Evolutionary conservation across 768 basidiomycete species (phyloP), one percentile per base, ranked within the genome.

Genomic region (Boletus pseudopeckii): DNA sequence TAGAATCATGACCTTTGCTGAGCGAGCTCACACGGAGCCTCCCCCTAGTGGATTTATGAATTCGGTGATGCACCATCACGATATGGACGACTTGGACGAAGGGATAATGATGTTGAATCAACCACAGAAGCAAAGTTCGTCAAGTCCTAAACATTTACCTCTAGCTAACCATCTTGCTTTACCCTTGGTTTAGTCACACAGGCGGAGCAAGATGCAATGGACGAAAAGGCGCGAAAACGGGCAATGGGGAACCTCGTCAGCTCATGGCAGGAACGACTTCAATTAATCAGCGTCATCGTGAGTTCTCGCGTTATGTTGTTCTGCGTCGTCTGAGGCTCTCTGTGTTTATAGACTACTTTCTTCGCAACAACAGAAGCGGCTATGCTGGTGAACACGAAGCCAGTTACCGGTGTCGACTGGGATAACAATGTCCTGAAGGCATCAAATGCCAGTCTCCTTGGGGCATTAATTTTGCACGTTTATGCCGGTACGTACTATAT

Each of bases 221-320:
- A 84, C 52, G 78, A 77, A 8, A 65, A 74, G 52, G 74, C 73
- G 13, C 69, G 73, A 37, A 71, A 69, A 57, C 72, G 75, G 46
- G 80, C 77, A 3, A 71, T 78, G 71, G 75, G 67, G 45, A 77
- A 80, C 39, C 72, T 84, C 3, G 73, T 81, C n/a, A 75, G 77
- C 58, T 80, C 80, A 4, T 85, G 83, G 83, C 78, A 80, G 73
- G 83, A 84, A 54, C 72, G 82, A 39, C 72, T 84, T 40, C 81
- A 84, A 67, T 69, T 84, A 11, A 82, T 85, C 65, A 78, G 75
- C 38, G 75, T 85, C 33, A 81, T 83, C 47, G 83, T 82, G 43
- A 61, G 80, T 70, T 26, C 28, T 51, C n/a, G 1, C 14, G 18
- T 24, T 20, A 10, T 28, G 14, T 18, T 30, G 6, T 24, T 42